Base-by-base conservation (phyloP, 805 yeast species). In the Zygosaccharomyces rouxii region DNA sequence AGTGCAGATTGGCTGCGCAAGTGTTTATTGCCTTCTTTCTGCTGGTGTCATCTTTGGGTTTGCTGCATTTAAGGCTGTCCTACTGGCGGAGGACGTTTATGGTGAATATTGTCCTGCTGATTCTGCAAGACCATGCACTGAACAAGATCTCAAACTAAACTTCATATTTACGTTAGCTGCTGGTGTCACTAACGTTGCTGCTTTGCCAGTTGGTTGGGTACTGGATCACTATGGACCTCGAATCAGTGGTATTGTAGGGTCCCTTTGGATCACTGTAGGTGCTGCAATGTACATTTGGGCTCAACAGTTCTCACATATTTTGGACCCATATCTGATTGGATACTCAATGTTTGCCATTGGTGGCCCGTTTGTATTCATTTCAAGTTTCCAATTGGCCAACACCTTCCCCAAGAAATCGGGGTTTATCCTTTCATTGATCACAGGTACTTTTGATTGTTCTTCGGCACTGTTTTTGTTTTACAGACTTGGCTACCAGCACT, bases 21-120 rank as follows among this genome's bases (percentile, higher is more conserved):
- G 88, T 14, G 47, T 74, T 0, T 90, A 96, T 96, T 92, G 97
- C 69, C 70, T 90, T 11, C 72, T 88, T 33, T 89, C 96, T 0
- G 97, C 96, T 0, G 98, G 97, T 5, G 89, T 95, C 1, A 83
- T 90, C 11, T 90, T 90, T 73, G 98, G 98, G 3, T 90, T 90
- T 71, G 97, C 97, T 21, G 97, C 98, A 3, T 71, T 90, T 47
- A 92, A 92, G 62, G 95, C 95, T 5, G 79, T 90, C 9, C 69
- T 92, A 38, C 76, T 89, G 16, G 64, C 73, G 7, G 90, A 92
- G 62, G 89, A 92, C 3, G 84, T 90, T 3, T 92, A 90, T 59
- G 66, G 74, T 21, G 78, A 81, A 1, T 61, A 71, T 6, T 90
- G 97, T 63, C 62, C 71, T 3, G 60, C 65, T 1, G 47, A 35